phyloP scores from a whole-genome alignment of 1,284 basidiomycete genomes.

The Fomitopsis betulina region DNA sequence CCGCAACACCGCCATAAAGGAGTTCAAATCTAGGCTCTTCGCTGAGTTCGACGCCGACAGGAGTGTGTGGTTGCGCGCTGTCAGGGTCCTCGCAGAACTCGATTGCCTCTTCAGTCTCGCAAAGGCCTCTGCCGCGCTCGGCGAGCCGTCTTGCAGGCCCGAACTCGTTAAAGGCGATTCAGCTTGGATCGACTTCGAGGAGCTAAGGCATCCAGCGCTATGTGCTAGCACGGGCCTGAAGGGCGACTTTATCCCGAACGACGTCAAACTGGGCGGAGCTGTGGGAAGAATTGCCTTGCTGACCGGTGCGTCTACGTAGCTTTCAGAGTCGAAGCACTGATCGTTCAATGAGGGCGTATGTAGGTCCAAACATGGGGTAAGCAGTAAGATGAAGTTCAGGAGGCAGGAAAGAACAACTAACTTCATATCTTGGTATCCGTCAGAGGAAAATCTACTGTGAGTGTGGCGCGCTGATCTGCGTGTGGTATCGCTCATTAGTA shows the following conservation, averaged over 20 bases:
- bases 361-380: conserved; percentile 89
- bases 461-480: conserved; percentile 14
- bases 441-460: conserved; percentile 83
- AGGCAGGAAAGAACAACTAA: conserved; percentile 4
- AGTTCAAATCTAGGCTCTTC: conserved; percentile 79
- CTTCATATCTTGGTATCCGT: background rate
- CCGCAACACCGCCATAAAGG: conserved; percentile 71
- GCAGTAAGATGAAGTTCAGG: conserved; percentile 29
- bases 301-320: conserved; percentile 56
- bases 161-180: conserved; percentile 78
- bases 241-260: conserved; percentile 90
- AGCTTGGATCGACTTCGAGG: conserved; percentile 77
- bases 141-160: conserved; percentile 91
- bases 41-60: conserved; percentile 86
- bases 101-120: conserved; percentile 95
- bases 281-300: conserved; percentile 81
- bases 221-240: conserved; percentile 53
- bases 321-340: conserved; percentile 9
- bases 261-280: conserved; percentile 82
- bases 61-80: conserved; percentile 70
- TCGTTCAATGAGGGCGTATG: background rate
- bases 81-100: conserved; percentile 80
- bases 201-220: conserved; percentile 85
- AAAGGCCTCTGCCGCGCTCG: conserved; percentile 85
- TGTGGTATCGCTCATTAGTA: background rate